Base-by-base conservation (phyloP, 176 grass and related monocot species). In the Neostapfia colusana region DNA sequence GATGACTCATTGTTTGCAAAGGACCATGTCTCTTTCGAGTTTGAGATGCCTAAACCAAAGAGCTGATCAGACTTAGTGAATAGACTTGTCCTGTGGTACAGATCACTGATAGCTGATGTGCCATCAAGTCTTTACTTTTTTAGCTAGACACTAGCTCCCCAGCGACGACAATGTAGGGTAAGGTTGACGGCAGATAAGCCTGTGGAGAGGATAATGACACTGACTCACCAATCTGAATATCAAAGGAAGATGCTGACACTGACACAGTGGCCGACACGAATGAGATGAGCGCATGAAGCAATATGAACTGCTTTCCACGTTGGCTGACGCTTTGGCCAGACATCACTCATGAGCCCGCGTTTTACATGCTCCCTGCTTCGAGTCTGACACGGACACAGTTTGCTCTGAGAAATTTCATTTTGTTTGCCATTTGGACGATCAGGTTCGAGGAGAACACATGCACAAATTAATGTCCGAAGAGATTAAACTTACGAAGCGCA, bases 11-110 rank as follows among this genome's bases (percentile, higher is more conserved):
- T 41, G 40, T 17, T 42, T 17, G 21, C 9, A 15, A 7, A 74
- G 54, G 38, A 17, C 18, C 49, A 25, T 21, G 8, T 9, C 9
- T 55, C 12, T 37, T n/a, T n/a, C n/a, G n/a, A n/a, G n/a, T 73
- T 53, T 57, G 8, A 24, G 54, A 57, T 25, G 31, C 48, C 27
- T 72, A 86, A 23, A 26, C 76, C 42, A 62, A 89, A 89, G 60
- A 89, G 54, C 65, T 82, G 35, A 11, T 41, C 21, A 59, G 53
- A 27, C n/a, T 3, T 42, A n/a, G 51, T 59, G 24, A 60, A 17
- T 23, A 43, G 37, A n/a, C 69, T 35, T 67, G 11, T 5, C n/a
- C 64, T 10, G 13, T 7, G 43, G 43, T 45, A 45, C n/a, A 14
- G 13, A 41, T 20, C 54, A 7, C 8, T 40, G 43, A 14, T 12